Evolutionary conservation across 2,329 filamentous ascomycete species (phyloP).

Genomic region (Paraphaeosphaeria sporulosa): DNA sequence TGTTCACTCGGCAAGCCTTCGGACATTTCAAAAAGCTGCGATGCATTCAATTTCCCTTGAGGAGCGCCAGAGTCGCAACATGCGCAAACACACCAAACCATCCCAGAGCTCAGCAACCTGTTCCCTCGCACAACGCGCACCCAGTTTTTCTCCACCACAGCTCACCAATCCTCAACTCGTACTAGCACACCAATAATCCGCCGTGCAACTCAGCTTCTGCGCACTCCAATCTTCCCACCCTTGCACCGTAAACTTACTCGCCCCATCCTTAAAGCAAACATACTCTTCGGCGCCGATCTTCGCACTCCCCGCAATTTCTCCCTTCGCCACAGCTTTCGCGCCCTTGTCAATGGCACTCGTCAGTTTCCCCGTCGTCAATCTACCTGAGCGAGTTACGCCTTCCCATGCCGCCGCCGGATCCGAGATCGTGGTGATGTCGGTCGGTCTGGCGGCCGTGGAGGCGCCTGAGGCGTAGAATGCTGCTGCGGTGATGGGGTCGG

Average conservation of each 20-base stretch:
- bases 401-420: slow-evolving; percentile 18
- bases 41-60: too few species aligned
- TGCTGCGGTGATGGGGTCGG: slow-evolving; percentile 16
- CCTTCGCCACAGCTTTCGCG: slow-evolving; percentile 6
- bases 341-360: not conserved
- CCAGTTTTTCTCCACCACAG: not conserved
- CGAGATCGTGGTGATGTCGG: slow-evolving; percentile 12
- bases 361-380: not conserved
- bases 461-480: slow-evolving; percentile 22
- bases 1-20: too few species aligned
- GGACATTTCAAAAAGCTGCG: too few species aligned
- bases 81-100: too few species aligned
- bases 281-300: slow-evolving; percentile 19
- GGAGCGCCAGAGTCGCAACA: too few species aligned
- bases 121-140: too few species aligned
- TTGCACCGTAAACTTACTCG: slow-evolving; percentile 8
- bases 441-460: slow-evolving; percentile 6
- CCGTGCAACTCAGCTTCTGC: not conserved
- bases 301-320: slow-evolving; percentile 16
- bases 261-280: slow-evolving; percentile 23
- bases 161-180: not conserved
- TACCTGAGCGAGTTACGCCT: slow-evolving; percentile 4
- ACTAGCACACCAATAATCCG: slow-evolving; percentile 17
- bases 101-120: too few species aligned
- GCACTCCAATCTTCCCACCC: not conserved